Conservation (phyloP, 75 land plant genomes). For the Ceratopteris richardii region DNA sequence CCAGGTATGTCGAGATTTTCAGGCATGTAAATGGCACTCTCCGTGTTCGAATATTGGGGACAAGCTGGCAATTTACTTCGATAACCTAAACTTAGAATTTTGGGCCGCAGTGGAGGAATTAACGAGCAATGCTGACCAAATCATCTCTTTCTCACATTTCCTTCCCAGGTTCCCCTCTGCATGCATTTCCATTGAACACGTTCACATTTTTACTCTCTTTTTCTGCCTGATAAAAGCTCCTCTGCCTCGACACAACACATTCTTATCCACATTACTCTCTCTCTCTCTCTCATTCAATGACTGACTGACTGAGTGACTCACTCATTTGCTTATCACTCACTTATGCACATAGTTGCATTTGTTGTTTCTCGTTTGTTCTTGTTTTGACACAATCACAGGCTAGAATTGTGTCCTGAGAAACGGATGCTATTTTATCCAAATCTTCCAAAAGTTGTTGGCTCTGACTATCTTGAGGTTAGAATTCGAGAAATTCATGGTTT, state of each 20-base stretch:
- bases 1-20: constrained; percentile 81
- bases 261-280: too few species aligned
- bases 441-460: constrained; percentile 82
- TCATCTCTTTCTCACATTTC: constrained; percentile 87
- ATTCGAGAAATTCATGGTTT: constrained; percentile 64
- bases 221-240: too few species aligned
- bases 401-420: constrained; percentile 90
- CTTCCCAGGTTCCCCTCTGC: constrained; percentile 52
- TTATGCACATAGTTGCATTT: too few species aligned
- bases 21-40: constrained; percentile 80
- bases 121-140: constrained; percentile 33
- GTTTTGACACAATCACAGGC: too few species aligned
- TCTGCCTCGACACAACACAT: too few species aligned
- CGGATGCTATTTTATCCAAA: constrained; percentile 90
- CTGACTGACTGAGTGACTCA: too few species aligned
- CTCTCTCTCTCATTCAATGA: too few species aligned
- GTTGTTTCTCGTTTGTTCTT: neutral
- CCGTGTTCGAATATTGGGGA: constrained; percentile 32
- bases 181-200: neutral
- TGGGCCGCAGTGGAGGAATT: constrained; percentile 25
- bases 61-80: constrained; percentile 61
- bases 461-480: constrained; percentile 62
- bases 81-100: constrained; percentile 48
- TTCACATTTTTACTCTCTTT: neutral
- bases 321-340: too few species aligned